phyloP scores from a whole-genome alignment of 148 eudicot genomes.

The Fallopia convolvulus region DNA sequence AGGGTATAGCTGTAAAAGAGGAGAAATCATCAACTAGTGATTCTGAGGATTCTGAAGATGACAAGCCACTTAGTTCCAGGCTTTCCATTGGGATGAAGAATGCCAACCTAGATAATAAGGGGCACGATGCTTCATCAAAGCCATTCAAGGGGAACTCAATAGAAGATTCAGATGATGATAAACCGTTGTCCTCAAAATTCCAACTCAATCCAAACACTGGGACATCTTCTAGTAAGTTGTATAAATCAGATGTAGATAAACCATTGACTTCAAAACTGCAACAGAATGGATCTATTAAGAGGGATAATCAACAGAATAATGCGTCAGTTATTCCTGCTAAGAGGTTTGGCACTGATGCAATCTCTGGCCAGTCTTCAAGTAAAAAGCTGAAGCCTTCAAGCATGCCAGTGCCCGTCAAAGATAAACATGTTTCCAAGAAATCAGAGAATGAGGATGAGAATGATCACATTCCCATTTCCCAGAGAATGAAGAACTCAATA shows the following conservation, averaged over 20 bases:
- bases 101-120: constrained; percentile 31
- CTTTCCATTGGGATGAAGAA: constrained; percentile 33
- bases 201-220: constrained; percentile 33
- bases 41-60: constrained; percentile 80
- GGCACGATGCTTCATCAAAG: constrained; percentile 20
- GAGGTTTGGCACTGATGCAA: constrained; percentile 47
- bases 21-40: constrained; percentile 33
- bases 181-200: constrained; percentile 53
- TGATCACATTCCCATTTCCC: constrained; percentile 63
- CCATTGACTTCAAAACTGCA: constrained; percentile 38
- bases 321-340: constrained; percentile 34
- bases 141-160: constrained; percentile 19
- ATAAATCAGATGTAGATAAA: constrained; percentile 41
- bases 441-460: constrained; percentile 48
- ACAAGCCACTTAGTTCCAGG: constrained; percentile 65
- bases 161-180: constrained; percentile 71
- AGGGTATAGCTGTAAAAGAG: constrained; percentile 22
- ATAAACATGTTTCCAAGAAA: constrained; percentile 45
- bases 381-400: constrained; percentile 58
- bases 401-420: constrained; percentile 34
- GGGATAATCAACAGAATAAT: constrained; percentile 34
- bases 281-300: constrained; percentile 66
- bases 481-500: constrained; percentile 55
- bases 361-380: constrained; percentile 38
- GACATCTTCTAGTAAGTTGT: constrained; percentile 29